Evolutionary conservation across 192 early-diverging fungal genomes (phyloP), one percentile per base, ranked within the genome.

Genomic region (Paraglomus occultum): DNA sequence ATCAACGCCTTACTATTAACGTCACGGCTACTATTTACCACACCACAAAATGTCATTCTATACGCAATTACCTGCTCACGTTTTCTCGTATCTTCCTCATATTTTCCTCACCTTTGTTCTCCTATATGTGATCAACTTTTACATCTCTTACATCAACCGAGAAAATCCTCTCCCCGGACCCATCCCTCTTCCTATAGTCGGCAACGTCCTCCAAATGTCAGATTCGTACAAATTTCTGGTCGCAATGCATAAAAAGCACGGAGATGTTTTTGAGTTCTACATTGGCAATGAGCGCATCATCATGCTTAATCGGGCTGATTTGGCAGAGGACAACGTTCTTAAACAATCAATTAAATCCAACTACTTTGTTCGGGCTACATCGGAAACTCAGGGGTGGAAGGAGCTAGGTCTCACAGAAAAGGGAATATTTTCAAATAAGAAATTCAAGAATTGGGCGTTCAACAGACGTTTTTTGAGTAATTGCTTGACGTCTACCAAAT

Each of bases 131-230:
- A 4, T 17, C 39, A 10, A 44, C 48, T 68, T 68, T 15, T 68
- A 68, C 46, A 8, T 54, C 45, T n/a, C 18, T 3, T 68, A 68
- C 6, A 45, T 54, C 40, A 20, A 51, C 1, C 52, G 66, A 5
- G 40, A 53, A 38, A 55, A 53, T 43, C 51, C 51, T 15, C n/a
- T 68, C 44, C 66, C 66, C 12, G 66, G 66, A 20, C 66, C 66
- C 43, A 17, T 68, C 48, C 66, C 66, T 9, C 17, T 68, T 11
- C 66, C 66, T 44, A 39, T 68, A 20, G 6, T 68, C 6, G 66
- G 66, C 39, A 68, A 68, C 31, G 23, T 68, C 18, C 18, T 42
- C n/a, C 52, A 54, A 20, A 39, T 66, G 9, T 20, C 4, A 42
- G 66, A 68, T 55, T 5, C 54, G n/a, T 6, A 9, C 4, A 9